Evolutionary conservation across 805 yeast genomes (phyloP), one percentile per base, ranked within the genome.

Genomic region (Scheffersomyces lignosus): DNA sequence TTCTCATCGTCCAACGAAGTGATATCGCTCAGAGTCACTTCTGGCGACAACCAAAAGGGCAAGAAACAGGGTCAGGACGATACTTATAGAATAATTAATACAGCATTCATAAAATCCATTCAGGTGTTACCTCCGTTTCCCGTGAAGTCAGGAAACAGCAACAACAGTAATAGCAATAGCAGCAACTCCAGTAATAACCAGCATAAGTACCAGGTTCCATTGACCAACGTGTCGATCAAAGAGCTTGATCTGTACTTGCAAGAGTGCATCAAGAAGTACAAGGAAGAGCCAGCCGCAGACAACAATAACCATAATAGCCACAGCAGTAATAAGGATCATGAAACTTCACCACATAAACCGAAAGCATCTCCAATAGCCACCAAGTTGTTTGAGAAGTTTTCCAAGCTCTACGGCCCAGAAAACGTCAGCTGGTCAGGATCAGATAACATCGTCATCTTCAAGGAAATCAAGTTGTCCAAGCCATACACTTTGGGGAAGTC

Each of bases 61-160:
- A 20, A 20, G 10, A 20, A 20, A 10, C 10, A 7, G 7, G 7
- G 9, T 20, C 30, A 24, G 18, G 10, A 37, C 7, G 54, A 51
- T 5, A 40, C 42, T 9, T 80, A 75, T 56, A 71, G 75, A 41
- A 61, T 83, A 32, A 62, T 83, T 35, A 80, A 80, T 51, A 67
- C 78, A 6, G 56, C 78, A 2, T 82, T 77, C 52, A 72, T 84
- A 43, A 81, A 78, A 49, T 64, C 67, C 4, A 64, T 83, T 13
- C 66, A 67, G 16, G 73, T 72, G 8, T 43, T 56, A 26, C 47
- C 54, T 3, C 59, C 60, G 14, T 40, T 47, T 17, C 54, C 56
- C 15, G 48, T 66, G 34, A 77, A 70, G 31, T 59, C 24, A 20
- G 24, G 24, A 7, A 20, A 20, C 24, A 20, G 10, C 10, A 20